Base-by-base conservation (phyloP, 805 yeast genomes). In the Wickerhamomyces subpelliculosus region DNA sequence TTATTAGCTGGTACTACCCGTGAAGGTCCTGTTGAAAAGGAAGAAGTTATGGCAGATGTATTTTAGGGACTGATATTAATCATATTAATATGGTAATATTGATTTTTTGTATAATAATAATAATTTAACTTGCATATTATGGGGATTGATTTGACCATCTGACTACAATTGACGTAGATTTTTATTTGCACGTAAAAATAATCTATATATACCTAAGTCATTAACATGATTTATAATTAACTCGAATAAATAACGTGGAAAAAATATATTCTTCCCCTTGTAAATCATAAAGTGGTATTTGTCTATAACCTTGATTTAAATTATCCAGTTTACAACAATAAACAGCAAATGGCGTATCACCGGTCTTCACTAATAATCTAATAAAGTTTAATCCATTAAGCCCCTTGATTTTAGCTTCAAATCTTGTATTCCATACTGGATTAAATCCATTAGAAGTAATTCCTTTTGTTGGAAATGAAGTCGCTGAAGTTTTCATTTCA, bases 1-100 rank as follows among this genome's bases (percentile, higher is more conserved):
- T 70, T 93, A 46, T 64, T 84, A 46, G 95, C 96, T 17, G 97
- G 97, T 40, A 71, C 69, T 34, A 75, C 85, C 38, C 77, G 93
- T 65, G 68, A 69, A 50, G 46, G 49, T 18, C 48, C 44, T 21
- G 46, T 42, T 7, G 49, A 50, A 30, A 54, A 52, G 34, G 60
- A 58, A 22, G 58, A 55, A 32, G 49, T 42, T 10, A 61, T 61
- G 65, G 47, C 51, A 27, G 62, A 58, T 40, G 54, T 49, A 8
- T 58, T 57, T 36, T 55, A 27, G 12, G n/a, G n/a, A n/a, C n/a
- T n/a, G n/a, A n/a, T n/a, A n/a, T n/a, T n/a, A n/a, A n/a, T n/a
- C n/a, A n/a, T n/a, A n/a, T n/a, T n/a, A n/a, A n/a, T n/a, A n/a
- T n/a, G n/a, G n/a, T n/a, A n/a, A n/a, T n/a, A n/a, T n/a, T n/a